Percentiles rank a stretch among this genome's conserved stretches.
phyloP scores from a whole-genome alignment of 2,329 filamentous ascomycete species.

The Fusarium beomiforme region DNA sequence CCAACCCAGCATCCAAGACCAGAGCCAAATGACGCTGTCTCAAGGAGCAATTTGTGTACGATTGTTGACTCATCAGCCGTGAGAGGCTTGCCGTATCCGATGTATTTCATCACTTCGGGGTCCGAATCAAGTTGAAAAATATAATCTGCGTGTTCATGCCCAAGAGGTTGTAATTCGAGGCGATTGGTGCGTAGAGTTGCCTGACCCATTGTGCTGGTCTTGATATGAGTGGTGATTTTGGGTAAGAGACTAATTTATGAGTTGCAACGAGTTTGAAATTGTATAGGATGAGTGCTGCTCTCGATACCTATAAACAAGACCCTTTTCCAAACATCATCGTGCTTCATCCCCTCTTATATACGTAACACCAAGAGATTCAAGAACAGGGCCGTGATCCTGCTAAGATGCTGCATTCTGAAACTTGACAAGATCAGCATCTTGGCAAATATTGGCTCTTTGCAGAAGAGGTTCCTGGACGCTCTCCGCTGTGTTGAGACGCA shows the following conservation, averaged over 20 bases:
- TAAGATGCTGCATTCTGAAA: conserved; percentile 24
- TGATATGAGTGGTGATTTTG: background rate
- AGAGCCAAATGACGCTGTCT: conserved; percentile 30
- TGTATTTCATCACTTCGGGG: conserved; percentile 37
- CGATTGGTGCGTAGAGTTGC: conserved; percentile 31
- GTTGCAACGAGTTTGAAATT: background rate
- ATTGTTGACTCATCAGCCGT: conserved; percentile 28
- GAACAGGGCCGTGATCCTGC: conserved; percentile 13
- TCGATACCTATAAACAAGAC: background rate
- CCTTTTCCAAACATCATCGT: background rate
- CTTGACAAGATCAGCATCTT: conserved; percentile 33
- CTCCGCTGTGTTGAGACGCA: background rate
- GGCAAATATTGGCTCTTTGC: conserved; percentile 7
- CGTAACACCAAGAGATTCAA: conserved; percentile 5
- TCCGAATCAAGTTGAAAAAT: conserved; percentile 35
- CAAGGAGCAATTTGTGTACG: conserved; percentile 38
- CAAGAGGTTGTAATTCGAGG: conserved; percentile 30
- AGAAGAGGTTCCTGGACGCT: background rate
- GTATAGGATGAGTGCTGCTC: background rate
- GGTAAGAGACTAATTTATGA: background rate
- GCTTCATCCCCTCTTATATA: conserved; percentile 30
- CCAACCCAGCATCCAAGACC: conserved; percentile 38
- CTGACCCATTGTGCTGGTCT: conserved; percentile 26
- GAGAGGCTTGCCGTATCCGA: conserved; percentile 38
- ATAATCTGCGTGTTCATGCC: conserved; percentile 28